Evolutionary conservation across 768 basidiomycete genomes (phyloP), one percentile per base, ranked within the genome.

Genomic region (Trichaptum fuscoviolaceum): DNA sequence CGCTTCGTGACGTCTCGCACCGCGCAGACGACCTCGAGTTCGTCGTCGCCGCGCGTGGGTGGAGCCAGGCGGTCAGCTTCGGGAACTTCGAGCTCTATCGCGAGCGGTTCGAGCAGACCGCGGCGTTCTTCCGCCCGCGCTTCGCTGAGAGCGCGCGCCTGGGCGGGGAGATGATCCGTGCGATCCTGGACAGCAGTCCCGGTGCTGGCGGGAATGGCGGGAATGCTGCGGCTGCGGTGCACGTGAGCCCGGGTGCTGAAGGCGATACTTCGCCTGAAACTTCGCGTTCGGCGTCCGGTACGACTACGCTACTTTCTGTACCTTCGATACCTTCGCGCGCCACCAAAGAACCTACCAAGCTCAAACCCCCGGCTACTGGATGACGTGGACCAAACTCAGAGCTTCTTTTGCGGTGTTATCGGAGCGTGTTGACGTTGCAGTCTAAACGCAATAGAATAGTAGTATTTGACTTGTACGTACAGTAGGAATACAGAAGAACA

Each of bases 1-100:
- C 90, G 0, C 73, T 95, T 35, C 77, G 85, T 67, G 92, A 96
- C 71, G 85, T 85, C 3, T 86, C 90, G 73, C 91, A 96, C 73
- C 82, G 96, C 8, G 83, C 88, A 0, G 92, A 99, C 70, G 96
- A 99, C 75, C 81, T 95, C 23, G 96, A 98, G 77, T 99, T 99
- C 72, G 90, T 95, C 24, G 80, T 98, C 25, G 96, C 95, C 0
- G 94, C 95, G 0, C 81, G 95, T 34, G 95, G 95, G 2, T 99
- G 96, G 96, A 95, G 92, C 71, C 93, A 98, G 77, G 95, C 93
- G 74, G 92, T 99, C 58, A 88, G 85, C 52, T 96, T 96, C 78
- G 94, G 94, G 15, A 89, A 83, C 77, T 97, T 98, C 76, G 93
- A 96, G 69, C 78, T 94, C 64, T 99, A 99, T 80, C 80, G 84